phyloP scores from a whole-genome alignment of 2,329 filamentous ascomycete species.

The Apiospora pterosperma region DNA sequence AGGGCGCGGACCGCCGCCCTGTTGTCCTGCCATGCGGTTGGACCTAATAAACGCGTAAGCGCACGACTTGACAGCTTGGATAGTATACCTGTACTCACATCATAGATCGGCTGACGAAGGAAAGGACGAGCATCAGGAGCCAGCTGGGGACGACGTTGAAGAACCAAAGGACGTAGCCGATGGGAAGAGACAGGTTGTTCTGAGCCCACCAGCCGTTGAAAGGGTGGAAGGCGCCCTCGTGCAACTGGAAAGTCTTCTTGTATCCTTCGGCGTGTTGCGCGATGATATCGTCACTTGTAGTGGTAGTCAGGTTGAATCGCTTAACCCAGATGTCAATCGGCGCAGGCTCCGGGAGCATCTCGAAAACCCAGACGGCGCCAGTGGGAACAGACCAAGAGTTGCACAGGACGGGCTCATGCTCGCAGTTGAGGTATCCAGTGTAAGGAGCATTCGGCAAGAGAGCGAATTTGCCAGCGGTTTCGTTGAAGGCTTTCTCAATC shows the following conservation, averaged over 20 bases:
- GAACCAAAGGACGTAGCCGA: slow-evolving; percentile 66
- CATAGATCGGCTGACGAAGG: slow-evolving; percentile 68
- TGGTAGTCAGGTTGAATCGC: slow-evolving; percentile 66
- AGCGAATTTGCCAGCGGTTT: slow-evolving; percentile 62
- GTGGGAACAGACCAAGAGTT: slow-evolving; percentile 67
- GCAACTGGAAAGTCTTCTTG: slow-evolving; percentile 35
- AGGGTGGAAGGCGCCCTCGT: slow-evolving; percentile 71
- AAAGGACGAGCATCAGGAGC: slow-evolving; percentile 74
- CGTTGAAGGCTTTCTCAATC: slow-evolving; percentile 64
- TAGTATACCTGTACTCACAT: slow-evolving; percentile 59
- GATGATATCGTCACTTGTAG: slow-evolving; percentile 61
- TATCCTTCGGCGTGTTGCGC: slow-evolving; percentile 54
- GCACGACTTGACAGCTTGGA: not conserved
- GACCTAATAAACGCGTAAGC: slow-evolving; percentile 15
- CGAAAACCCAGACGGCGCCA: slow-evolving; percentile 64
- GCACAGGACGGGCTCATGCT: slow-evolving; percentile 71
- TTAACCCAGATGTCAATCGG: slow-evolving; percentile 62
- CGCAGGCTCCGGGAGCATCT: slow-evolving; percentile 62
- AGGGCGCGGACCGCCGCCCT: slow-evolving; percentile 17
- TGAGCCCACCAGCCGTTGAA: slow-evolving; percentile 66
- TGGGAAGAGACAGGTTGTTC: slow-evolving; percentile 58
- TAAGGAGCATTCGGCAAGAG: slow-evolving; percentile 59
- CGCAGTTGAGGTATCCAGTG: slow-evolving; percentile 70
- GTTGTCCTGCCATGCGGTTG: slow-evolving; percentile 20
- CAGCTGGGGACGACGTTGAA: slow-evolving; percentile 68